Conservation (phyloP, 2,329 filamentous ascomycete genomes). For the Incumbomyces delicatus region DNA sequence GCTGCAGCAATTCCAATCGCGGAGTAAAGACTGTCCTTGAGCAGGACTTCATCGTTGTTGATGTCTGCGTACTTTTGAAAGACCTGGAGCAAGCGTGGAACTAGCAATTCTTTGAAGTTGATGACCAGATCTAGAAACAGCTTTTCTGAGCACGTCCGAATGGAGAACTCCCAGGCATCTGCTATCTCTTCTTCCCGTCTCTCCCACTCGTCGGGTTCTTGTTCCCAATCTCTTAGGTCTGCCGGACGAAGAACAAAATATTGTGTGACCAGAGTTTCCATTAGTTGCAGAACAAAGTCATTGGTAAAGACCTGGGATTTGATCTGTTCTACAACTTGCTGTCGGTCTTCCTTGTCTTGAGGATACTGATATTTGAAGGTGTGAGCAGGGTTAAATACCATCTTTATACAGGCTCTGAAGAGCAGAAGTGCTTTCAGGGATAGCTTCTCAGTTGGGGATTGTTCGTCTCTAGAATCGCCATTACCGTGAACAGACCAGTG, state of each 20-base stretch:
- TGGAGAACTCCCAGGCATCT: constrained; percentile 83
- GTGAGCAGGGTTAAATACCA: constrained; percentile 70
- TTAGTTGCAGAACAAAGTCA: constrained; percentile 67
- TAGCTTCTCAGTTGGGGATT: constrained; percentile 62
- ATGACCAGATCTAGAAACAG: constrained; percentile 85
- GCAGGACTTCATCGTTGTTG: constrained; percentile 59
- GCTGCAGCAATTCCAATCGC: constrained; percentile 79
- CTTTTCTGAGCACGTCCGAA: constrained; percentile 86
- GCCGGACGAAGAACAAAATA: constrained; percentile 79
- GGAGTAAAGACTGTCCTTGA: constrained; percentile 91
- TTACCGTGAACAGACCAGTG: constrained; percentile 36
- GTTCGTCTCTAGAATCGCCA: constrained; percentile 36
- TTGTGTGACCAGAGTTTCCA: constrained; percentile 73
- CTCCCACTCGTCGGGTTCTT: constrained; percentile 94
- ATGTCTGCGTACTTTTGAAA: constrained; percentile 68
- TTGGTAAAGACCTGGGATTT: constrained; percentile 66
- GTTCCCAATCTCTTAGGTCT: constrained; percentile 85
- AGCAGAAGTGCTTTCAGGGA: constrained; percentile 75
- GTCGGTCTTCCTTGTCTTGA: constrained; percentile 66
- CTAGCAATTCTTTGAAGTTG: constrained; percentile 74
- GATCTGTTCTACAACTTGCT: constrained; percentile 57
- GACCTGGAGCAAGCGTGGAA: constrained; percentile 69
- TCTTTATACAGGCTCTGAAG: constrained; percentile 70
- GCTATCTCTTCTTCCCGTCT: constrained; percentile 74
- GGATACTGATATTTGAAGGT: constrained; percentile 74